Evolutionary conservation across 2,329 filamentous ascomycete genomes (phyloP).

Genomic region (Phialocephala sp.): DNA sequence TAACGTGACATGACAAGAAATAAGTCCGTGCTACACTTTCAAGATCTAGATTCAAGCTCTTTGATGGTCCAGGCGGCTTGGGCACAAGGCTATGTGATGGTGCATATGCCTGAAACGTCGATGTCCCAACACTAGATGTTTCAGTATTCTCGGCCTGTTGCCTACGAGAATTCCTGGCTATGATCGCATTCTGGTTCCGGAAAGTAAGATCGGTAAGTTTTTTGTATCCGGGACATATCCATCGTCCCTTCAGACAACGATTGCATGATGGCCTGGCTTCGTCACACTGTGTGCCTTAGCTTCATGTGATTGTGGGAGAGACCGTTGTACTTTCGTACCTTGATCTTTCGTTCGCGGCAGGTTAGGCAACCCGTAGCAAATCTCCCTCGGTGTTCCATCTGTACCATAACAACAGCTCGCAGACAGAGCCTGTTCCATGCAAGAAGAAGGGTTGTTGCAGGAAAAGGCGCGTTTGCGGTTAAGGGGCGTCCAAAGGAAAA

Average conservation of each 20-base stretch:
- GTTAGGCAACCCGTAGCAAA: slow-evolving; percentile 1
- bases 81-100: not conserved
- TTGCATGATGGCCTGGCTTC: slow-evolving; percentile 3
- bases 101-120: not conserved
- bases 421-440: not conserved
- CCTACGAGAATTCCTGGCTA: not conserved
- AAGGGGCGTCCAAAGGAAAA: not conserved
- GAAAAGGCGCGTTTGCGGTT: not conserved
- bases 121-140: not conserved
- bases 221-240: slow-evolving; percentile 2
- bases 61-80: not conserved
- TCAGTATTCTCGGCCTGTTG: not conserved
- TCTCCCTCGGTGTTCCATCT: slow-evolving; percentile 1
- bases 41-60: not conserved
- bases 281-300: not conserved
- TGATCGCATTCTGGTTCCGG: not conserved
- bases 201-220: not conserved
- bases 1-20: not conserved
- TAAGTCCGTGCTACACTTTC: not conserved
- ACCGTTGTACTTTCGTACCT: not conserved
- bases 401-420: not conserved
- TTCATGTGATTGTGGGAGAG: not conserved
- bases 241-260: slow-evolving; percentile 1
- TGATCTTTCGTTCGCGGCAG: not conserved
- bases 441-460: not conserved